Evolutionary conservation across 768 basidiomycete genomes (phyloP).

Genomic region (Russula brevipes): DNA sequence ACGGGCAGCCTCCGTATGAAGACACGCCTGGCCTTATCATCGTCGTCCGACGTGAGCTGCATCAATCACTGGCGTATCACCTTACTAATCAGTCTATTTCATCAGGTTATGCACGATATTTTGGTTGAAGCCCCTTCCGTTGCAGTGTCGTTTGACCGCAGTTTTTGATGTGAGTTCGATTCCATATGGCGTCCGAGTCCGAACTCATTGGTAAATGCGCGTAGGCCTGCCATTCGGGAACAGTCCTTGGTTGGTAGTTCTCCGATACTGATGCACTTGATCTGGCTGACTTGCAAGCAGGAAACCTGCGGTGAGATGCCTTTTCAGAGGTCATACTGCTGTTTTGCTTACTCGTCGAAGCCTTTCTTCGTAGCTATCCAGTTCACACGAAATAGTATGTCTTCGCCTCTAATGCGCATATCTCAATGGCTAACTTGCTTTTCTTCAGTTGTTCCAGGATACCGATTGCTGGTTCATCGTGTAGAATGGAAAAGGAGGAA

Average conservation of each 20-base stretch:
- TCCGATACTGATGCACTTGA: not conserved
- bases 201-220: not conserved
- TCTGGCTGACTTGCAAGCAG: too few relatives aligned
- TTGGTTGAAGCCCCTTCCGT: constrained; percentile 8
- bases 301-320: not conserved
- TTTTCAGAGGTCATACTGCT: not conserved
- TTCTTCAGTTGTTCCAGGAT: not conserved
- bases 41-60: not conserved
- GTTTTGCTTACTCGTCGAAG: not conserved
- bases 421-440: not conserved
- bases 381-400: not conserved
- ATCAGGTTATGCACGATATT: not conserved
- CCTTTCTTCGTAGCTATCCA: not conserved
- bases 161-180: constrained; percentile 6
- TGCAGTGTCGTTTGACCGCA: constrained; percentile 7
- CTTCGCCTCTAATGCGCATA: not conserved
- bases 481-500: too few relatives aligned
- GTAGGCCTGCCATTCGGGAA: constrained; percentile 5
- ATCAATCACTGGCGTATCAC: too few relatives aligned
- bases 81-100: not conserved
- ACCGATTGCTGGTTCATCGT: not conserved
- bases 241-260: constrained; percentile 3
- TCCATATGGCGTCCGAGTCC: too few relatives aligned
- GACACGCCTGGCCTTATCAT: not conserved
- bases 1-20: too few relatives aligned